Percentiles rank a stretch among this genome's conserved stretches.
phyloP scores from a whole-genome alignment of 306 rosid genomes.

The Glycine tomentella region DNA sequence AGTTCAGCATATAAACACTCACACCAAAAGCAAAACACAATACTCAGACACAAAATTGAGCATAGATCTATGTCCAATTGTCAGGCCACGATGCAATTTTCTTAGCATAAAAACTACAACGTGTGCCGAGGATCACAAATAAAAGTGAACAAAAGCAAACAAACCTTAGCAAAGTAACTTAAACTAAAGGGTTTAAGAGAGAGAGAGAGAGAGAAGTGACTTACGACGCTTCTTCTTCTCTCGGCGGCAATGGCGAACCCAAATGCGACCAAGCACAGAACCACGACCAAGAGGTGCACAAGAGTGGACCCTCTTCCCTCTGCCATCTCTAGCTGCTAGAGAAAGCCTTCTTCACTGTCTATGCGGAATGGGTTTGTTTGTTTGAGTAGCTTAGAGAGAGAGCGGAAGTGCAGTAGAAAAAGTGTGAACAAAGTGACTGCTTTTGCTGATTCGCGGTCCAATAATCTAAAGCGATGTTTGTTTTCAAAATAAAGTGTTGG shows the following conservation, averaged over 20 bases:
- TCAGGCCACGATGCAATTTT: not conserved
- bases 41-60: not conserved
- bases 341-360: not conserved
- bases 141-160: not conserved
- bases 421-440: slow-evolving; percentile 17
- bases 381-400: not conserved
- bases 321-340: slow-evolving; percentile 50
- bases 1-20: not conserved
- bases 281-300: slow-evolving; percentile 76
- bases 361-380: slow-evolving; percentile 19
- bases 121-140: not conserved
- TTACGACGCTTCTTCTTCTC: slow-evolving; percentile 85
- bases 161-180: not conserved
- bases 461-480: slow-evolving; percentile 7
- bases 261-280: slow-evolving; percentile 82
- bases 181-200: not conserved
- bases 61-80: slow-evolving; percentile 19
- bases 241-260: slow-evolving; percentile 99
- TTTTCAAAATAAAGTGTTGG: not conserved
- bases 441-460: slow-evolving; percentile 20
- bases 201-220: slow-evolving; percentile 1
- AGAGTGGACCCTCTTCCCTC: slow-evolving; percentile 92
- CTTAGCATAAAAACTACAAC: not conserved
- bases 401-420: not conserved
- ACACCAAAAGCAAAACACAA: not conserved